Conservation (phyloP, 495 filamentous ascomycete genomes). For the Podospora tetraspora region DNA sequence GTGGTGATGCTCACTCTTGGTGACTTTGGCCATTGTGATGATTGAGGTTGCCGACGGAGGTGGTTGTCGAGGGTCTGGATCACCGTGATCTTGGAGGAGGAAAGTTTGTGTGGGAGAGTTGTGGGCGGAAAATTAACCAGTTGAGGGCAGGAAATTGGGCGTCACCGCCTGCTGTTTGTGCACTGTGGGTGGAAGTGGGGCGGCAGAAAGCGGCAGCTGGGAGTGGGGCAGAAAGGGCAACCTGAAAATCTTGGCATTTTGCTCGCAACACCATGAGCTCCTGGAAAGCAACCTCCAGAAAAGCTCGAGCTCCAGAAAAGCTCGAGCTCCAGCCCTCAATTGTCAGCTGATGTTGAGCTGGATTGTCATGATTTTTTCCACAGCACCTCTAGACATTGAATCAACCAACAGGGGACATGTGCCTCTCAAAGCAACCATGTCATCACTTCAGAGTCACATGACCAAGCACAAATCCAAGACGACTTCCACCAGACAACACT, state of each 20-base stretch:
- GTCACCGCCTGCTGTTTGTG: constrained; percentile 23
- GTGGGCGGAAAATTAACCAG: constrained; percentile 8
- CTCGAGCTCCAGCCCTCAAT: background rate
- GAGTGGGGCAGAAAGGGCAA: too few relatives aligned
- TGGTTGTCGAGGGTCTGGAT: constrained; percentile 25
- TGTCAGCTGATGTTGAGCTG: background rate
- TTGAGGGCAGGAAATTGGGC: background rate
- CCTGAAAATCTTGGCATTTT: background rate
- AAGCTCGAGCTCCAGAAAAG: background rate
- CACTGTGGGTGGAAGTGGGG: background rate
- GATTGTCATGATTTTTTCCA: background rate
- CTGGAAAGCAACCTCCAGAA: background rate
- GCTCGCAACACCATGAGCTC: background rate
- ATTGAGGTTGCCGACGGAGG: constrained; percentile 29
- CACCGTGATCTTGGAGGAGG: constrained; percentile 30
- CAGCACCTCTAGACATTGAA: background rate
- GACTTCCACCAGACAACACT: background rate
- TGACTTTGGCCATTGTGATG: constrained; percentile 37
- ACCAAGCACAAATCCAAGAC: background rate
- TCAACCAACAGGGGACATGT: background rate
- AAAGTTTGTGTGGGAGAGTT: constrained; percentile 13
- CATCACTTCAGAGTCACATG: background rate
- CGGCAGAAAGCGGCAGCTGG: background rate
- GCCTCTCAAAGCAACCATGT: background rate
- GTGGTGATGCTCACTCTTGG: constrained; percentile 22